Base-by-base conservation (phyloP, 106 monocot species). In the Phalaenopsis equestris region DNA sequence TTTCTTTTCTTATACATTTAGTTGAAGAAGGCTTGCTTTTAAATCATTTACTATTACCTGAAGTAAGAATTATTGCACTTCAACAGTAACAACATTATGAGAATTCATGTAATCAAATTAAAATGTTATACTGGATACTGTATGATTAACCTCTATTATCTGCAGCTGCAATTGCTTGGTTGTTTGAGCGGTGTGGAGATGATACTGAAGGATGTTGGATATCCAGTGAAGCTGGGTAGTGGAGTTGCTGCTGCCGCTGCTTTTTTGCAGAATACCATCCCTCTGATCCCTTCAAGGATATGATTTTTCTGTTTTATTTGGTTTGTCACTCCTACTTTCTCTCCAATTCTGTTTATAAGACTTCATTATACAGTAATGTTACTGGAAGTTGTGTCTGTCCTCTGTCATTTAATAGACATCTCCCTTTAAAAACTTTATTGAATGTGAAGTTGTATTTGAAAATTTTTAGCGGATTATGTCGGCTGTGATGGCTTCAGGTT, bases 111-210 rank as follows among this genome's bases (percentile, higher is more conserved):
- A 45, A 6, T 45, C 43, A 10, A 48, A 48, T 6, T 9, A 48
- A 48, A 48, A 48, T 48, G 5, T 45, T 45, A 45, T 45, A 45
- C 43, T 3, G 43, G 6, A 10, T 52, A 52, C 52, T 52, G 12
- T 52, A 52, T 52, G 52, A 52, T 52, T 12, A 3, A 12, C 52
- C 15, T 52, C 15, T n/a, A 6, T 61, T 61, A 14, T 82, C 24
- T 87, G 88, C 84, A 96, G 96, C 85, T 93, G 73, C 96, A 96
- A 93, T 80, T 96, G 86, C 82, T 96, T 57, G 96, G 93, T 46
- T 93, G 93, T 55, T 80, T 96, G 57, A 87, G 93, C 80, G 96
- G 96, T 6, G 96, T 96, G 75, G 96, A 96, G 82, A 93, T 96
- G 93, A 78, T 96, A 73, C 86, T 96, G 21, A 91, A 85, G 87